Evolutionary conservation across 164 flowering plant genomes (phyloP).

Genomic region (Vitis rupestris): DNA sequence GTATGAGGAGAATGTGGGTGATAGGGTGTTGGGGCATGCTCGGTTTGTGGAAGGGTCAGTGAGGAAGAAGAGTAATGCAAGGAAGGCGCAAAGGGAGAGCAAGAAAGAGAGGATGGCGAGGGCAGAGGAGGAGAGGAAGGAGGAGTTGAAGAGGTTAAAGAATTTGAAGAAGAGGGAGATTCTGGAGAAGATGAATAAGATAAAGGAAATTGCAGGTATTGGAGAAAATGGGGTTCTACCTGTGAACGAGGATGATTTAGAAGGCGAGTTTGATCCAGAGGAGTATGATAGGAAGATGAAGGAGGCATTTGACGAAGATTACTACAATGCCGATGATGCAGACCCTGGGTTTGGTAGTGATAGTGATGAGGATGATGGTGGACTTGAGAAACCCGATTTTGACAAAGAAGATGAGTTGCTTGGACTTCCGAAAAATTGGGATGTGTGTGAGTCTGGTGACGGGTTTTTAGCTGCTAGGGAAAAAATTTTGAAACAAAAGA

Average conservation of each 20-base stretch:
- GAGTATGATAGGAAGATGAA: conserved; percentile 86
- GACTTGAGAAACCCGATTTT: conserved; percentile 72
- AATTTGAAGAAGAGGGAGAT: conserved; percentile 90
- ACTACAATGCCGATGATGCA: conserved; percentile 69
- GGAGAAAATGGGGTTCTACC: conserved; percentile 30
- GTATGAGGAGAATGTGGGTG: conserved; percentile 73
- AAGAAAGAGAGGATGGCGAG: conserved; percentile 73
- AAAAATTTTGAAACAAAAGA: conserved; percentile 29
- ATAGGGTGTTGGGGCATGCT: conserved; percentile 67
- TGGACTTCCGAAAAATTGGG: conserved; percentile 81
- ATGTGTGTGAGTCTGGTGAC: conserved; percentile 38
- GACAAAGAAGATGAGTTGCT: conserved; percentile 87
- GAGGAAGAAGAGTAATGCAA: conserved; percentile 68
- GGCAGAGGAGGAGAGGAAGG: conserved; percentile 69
- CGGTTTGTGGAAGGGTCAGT: conserved; percentile 72
- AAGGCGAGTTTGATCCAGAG: conserved; percentile 84
- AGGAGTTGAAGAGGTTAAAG: conserved; percentile 91
- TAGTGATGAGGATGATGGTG: conserved; percentile 45
- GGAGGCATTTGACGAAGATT: conserved; percentile 52
- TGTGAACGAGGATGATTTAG: conserved; percentile 55
- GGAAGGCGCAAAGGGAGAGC: conserved; percentile 70
- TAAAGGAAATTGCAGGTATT: conserved; percentile 65
- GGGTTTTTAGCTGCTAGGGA: conserved; percentile 59
- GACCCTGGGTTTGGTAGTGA: conserved; percentile 61
- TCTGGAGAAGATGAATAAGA: conserved; percentile 61